phyloP scores from a whole-genome alignment of 352 stramenopile genomes.

The Phytophthora fragariaefolia region DNA sequence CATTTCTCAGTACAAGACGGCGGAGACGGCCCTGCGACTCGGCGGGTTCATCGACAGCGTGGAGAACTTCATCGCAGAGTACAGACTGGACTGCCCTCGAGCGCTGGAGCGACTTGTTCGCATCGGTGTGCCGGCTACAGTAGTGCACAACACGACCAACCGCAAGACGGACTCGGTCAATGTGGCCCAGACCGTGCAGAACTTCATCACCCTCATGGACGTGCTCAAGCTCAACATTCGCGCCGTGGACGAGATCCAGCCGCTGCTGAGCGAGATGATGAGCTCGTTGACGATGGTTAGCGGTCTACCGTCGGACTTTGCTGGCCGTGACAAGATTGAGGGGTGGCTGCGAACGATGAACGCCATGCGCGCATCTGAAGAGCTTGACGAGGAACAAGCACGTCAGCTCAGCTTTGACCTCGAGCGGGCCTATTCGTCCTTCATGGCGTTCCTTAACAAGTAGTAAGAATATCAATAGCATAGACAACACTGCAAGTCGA shows the following conservation, averaged over 20 bases:
- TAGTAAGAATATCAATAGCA: constrained; percentile 34
- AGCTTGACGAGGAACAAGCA: constrained; percentile 95
- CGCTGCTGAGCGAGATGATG: constrained; percentile 96
- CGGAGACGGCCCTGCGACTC: constrained; percentile 92
- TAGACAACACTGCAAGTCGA: background rate
- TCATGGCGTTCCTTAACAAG: constrained; percentile 91
- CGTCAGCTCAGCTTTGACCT: constrained; percentile 97
- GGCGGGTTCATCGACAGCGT: constrained; percentile 73
- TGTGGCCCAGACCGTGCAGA: constrained; percentile 95
- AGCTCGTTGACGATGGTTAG: constrained; percentile 93
- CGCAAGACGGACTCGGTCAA: constrained; percentile 89
- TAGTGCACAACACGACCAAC: constrained; percentile 88
- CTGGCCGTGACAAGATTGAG: constrained; percentile 93
- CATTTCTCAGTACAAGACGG: constrained; percentile 98
- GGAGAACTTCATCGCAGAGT: constrained; percentile 93
- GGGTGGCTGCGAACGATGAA: constrained; percentile 97
- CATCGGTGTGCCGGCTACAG: constrained; percentile 93
- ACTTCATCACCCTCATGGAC: constrained; percentile 99
- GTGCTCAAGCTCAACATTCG: constrained; percentile 97
- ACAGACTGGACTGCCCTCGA: constrained; percentile 96
- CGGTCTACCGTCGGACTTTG: constrained; percentile 94
- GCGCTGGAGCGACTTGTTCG: constrained; percentile 94
- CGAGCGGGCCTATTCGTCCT: constrained; percentile 95
- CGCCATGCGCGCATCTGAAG: constrained; percentile 95
- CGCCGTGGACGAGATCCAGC: constrained; percentile 98